Evolutionary conservation across 805 yeast species (phyloP).

Genomic region (Nakazawaea molendinolei): DNA sequence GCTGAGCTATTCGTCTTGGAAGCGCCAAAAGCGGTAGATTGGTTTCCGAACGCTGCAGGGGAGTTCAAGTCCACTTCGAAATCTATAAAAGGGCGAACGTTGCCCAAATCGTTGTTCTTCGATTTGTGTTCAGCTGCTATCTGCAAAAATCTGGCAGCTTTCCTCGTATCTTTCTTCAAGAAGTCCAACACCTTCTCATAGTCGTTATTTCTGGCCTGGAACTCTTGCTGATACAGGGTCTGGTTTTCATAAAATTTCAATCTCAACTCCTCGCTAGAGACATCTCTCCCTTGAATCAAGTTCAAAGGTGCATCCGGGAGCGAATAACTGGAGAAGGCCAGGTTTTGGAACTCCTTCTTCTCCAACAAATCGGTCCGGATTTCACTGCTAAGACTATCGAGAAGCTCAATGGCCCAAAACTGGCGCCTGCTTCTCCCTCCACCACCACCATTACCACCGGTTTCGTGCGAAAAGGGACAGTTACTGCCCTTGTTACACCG

Average conservation of each 20-base stretch:
- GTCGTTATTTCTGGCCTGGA: slow-evolving; percentile 38
- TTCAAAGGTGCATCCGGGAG: slow-evolving; percentile 43
- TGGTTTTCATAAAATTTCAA: slow-evolving; percentile 38
- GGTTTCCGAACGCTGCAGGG: slow-evolving; percentile 11
- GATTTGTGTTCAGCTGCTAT: slow-evolving; percentile 20
- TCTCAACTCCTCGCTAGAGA: slow-evolving; percentile 48
- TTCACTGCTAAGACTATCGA: slow-evolving; percentile 22
- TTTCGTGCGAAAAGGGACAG: slow-evolving; percentile 38
- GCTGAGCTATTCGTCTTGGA: background rate
- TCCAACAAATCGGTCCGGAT: slow-evolving; percentile 19
- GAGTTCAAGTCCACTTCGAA: slow-evolving; percentile 14
- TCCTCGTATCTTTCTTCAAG: slow-evolving; percentile 31
- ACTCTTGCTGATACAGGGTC: slow-evolving; percentile 31
- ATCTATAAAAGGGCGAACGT: slow-evolving; percentile 10
- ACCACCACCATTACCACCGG: slow-evolving; percentile 13
- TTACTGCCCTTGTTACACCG: slow-evolving; percentile 34
- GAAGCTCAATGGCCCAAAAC: slow-evolving; percentile 19
- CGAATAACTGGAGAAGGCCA: slow-evolving; percentile 39
- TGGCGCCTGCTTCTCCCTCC: slow-evolving; percentile 10
- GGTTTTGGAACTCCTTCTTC: slow-evolving; percentile 22
- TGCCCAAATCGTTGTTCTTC: background rate
- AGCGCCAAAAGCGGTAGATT: too few species aligned
- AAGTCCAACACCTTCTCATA: slow-evolving; percentile 35
- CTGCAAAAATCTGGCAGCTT: slow-evolving; percentile 56
- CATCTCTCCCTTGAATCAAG: slow-evolving; percentile 44